These are phyloP conservation scores for Chlamydomonas reinhardtii DNA, from an alignment of 163 green algal species.

Conservation along the genomic window DNA sequence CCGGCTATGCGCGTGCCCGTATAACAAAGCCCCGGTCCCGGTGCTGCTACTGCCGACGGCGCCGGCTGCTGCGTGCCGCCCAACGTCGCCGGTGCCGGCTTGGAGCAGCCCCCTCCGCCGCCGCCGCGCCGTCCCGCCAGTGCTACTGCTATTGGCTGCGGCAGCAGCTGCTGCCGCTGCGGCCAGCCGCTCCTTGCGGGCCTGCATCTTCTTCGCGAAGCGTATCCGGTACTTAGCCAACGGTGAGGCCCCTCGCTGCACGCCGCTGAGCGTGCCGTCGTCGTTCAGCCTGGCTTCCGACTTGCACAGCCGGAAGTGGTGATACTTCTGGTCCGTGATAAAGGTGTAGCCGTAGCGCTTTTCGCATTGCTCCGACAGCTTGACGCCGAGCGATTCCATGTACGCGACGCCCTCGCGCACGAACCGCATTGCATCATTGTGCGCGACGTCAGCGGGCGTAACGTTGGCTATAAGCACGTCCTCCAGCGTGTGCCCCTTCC, in stretches of 20 bases:
- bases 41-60: no score
- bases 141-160: background rate
- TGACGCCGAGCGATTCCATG: conserved; percentile 16
- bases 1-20: background rate
- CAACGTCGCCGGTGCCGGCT: no score
- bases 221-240: conserved; percentile 8
- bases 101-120: background rate
- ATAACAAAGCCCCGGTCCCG: no score
- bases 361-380: conserved; percentile 40
- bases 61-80: no score
- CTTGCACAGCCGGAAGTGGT: conserved; percentile 41
- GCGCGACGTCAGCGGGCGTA: conserved; percentile 4
- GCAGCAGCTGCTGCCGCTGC: background rate
- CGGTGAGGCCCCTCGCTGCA: background rate
- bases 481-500: conserved; percentile 26
- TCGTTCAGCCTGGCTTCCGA: background rate
- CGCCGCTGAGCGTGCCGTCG: conserved; percentile 6
- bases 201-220: conserved; percentile 12
- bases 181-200: background rate
- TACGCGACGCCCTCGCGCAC: conserved; percentile 20
- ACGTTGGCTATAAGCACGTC: conserved; percentile 1
- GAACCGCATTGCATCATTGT: conserved; percentile 29
- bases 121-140: background rate
- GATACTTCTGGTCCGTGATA: conserved; percentile 42
- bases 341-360: conserved; percentile 30